Percentiles rank a stretch among this genome's conserved stretches.
phyloP scores from a whole-genome alignment of 2,329 filamentous ascomycete genomes.

The Pyrenophora tritici-repentis region DNA sequence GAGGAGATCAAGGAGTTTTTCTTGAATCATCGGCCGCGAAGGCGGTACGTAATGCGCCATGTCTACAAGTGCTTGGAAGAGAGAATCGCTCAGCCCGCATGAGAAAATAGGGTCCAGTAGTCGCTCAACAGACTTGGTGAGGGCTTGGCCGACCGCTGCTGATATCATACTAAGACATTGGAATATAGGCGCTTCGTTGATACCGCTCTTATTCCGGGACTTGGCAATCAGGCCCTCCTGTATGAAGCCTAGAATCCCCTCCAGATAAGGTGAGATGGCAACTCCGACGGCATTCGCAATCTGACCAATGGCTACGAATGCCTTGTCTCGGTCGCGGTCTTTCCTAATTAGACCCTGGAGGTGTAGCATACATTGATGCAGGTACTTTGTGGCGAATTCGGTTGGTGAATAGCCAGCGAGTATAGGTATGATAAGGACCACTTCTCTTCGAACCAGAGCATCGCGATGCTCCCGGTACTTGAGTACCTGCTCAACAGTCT shows the following conservation, averaged over 20 bases:
- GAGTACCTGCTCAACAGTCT: slow-evolving; percentile 90
- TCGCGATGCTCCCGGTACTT: slow-evolving; percentile 94
- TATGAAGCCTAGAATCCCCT: slow-evolving; percentile 91
- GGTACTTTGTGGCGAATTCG: slow-evolving; percentile 83
- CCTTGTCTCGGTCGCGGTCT: slow-evolving; percentile 86
- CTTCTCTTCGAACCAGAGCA: slow-evolving; percentile 81
- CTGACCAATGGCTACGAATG: slow-evolving; percentile 93
- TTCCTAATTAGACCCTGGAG: slow-evolving; percentile 92
- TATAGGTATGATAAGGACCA: slow-evolving; percentile 89
- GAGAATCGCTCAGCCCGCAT: slow-evolving; percentile 88
- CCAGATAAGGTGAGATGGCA: slow-evolving; percentile 91
- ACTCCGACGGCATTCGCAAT: slow-evolving; percentile 96
- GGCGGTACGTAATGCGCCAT: slow-evolving; percentile 99
- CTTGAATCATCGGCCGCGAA: slow-evolving; percentile 89
- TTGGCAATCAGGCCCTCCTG: slow-evolving; percentile 85
- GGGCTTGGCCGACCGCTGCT: slow-evolving; percentile 89
- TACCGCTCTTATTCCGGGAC: slow-evolving; percentile 63
- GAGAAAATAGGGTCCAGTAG: slow-evolving; percentile 95
- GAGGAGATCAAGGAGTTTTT: slow-evolving; percentile 89
- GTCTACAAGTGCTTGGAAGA: slow-evolving; percentile 94
- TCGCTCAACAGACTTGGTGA: slow-evolving; percentile 98
- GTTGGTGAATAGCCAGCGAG: slow-evolving; percentile 89
- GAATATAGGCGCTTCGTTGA: slow-evolving; percentile 78
- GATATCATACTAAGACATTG: slow-evolving; percentile 97
- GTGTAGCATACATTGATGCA: slow-evolving; percentile 97